These are phyloP conservation scores for Haematococcus lacustris DNA, from an alignment of 139 green algal genomes.

Conservation along the genomic window DNA sequence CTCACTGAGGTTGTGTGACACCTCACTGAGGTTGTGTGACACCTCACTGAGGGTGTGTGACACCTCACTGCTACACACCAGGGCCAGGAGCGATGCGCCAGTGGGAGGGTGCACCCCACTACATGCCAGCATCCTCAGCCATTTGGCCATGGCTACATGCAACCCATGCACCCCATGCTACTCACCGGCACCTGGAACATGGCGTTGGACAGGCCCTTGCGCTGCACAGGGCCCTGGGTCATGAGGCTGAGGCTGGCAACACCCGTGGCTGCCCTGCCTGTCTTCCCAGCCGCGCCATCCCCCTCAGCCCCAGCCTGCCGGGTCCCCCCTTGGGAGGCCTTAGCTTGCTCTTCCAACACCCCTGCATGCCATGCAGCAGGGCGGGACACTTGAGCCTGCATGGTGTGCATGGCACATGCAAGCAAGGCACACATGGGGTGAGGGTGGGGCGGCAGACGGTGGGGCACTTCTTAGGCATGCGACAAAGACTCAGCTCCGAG, in stretches of 20 bases:
- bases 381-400: background rate
- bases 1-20: no score
- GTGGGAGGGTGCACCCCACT: no score
- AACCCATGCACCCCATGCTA: background rate
- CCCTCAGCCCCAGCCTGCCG: background rate
- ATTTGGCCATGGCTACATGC: no score
- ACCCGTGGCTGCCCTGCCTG: no score
- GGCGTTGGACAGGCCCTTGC: conserved; percentile 4
- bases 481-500: background rate
- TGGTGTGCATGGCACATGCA: background rate
- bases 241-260: background rate
- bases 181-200: conserved; percentile 15
- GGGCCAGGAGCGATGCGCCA: no score
- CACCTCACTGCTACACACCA: no score
- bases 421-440: no score
- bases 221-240: background rate
- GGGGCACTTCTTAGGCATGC: background rate
- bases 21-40: no score
- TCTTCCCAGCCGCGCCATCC: background rate
- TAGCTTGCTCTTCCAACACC: background rate
- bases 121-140: no score
- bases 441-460: no score
- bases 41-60: no score
- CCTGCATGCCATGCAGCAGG: background rate
- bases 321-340: background rate